Conservation (phyloP, 495 filamentous ascomycete genomes). For the Xylona heveae region DNA sequence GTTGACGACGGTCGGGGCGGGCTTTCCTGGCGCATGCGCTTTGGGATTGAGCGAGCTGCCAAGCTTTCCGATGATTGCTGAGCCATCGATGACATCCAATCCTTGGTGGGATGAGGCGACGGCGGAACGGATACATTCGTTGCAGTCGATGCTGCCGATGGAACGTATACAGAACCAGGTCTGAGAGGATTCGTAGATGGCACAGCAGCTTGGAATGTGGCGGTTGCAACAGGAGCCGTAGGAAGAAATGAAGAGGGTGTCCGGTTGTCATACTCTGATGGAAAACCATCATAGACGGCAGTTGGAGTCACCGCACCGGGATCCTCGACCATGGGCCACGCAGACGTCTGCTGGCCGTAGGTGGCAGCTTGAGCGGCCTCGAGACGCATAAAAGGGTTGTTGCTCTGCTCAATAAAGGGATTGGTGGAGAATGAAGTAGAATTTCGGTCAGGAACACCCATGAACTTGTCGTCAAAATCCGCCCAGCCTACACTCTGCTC, state of each 20-base stretch:
- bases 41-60: slow-evolving; percentile 39
- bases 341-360: slow-evolving; percentile 19
- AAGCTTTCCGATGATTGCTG: slow-evolving; percentile 31
- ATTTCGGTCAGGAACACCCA: background rate
- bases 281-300: slow-evolving; percentile 4
- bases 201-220: no score
- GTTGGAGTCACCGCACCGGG: slow-evolving; percentile 5
- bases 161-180: no score
- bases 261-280: slow-evolving; percentile 3
- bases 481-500: slow-evolving; percentile 43
- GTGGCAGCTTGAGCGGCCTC: slow-evolving; percentile 18
- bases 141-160: slow-evolving; percentile 1
- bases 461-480: slow-evolving; percentile 41
- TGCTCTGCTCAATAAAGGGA: slow-evolving; percentile 17
- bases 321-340: slow-evolving; percentile 13
- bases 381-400: slow-evolving; percentile 25
- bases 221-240: no score
- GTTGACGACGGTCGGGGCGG: slow-evolving; percentile 69
- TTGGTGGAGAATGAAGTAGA: slow-evolving; percentile 5
- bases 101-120: slow-evolving; percentile 4
- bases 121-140: slow-evolving; percentile 7
- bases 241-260: background rate
- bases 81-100: slow-evolving; percentile 2
- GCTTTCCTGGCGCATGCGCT: slow-evolving; percentile 46
- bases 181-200: no score